These are phyloP conservation scores for Raddia distichophylla DNA, from an alignment of 176 grass and related monocot genomes.

Conservation along the genomic window DNA sequence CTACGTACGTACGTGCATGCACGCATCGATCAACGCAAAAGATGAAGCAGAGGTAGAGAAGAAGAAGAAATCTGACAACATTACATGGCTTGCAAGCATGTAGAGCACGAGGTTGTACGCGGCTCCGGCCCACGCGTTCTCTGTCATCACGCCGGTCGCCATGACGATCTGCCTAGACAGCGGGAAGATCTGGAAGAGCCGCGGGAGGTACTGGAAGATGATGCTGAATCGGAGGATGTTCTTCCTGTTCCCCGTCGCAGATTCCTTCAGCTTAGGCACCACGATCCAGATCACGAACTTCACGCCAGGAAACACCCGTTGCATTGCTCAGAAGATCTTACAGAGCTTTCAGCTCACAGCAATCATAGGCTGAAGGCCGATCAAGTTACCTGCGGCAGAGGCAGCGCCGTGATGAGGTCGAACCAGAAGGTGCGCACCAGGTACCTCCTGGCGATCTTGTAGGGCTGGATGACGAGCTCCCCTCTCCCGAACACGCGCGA, in stretches of 20 bases:
- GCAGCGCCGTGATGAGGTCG: slow-evolving; percentile 77
- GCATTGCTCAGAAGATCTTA: neutral
- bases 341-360: neutral
- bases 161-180: slow-evolving; percentile 74
- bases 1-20: no score
- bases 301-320: neutral
- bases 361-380: neutral
- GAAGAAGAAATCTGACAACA: neutral
- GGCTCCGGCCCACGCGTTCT: slow-evolving; percentile 90
- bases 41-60: no score
- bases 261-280: slow-evolving; percentile 62
- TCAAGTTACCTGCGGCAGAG: slow-evolving; percentile 77
- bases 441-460: slow-evolving; percentile 77
- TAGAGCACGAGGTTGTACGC: slow-evolving; percentile 98
- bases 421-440: slow-evolving; percentile 64
- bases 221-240: slow-evolving; percentile 77
- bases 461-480: slow-evolving; percentile 83
- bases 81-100: slow-evolving; percentile 98
- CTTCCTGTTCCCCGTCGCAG: slow-evolving; percentile 55
- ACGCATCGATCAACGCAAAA: no score
- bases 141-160: slow-evolving; percentile 80
- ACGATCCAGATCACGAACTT: slow-evolving; percentile 86
- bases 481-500: slow-evolving; percentile 89
- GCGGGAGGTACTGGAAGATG: slow-evolving; percentile 87
- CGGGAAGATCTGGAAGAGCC: slow-evolving; percentile 90